These are phyloP conservation scores for Metschnikowia rubicola DNA, from an alignment of 805 yeast species.

Conservation along the genomic window DNA sequence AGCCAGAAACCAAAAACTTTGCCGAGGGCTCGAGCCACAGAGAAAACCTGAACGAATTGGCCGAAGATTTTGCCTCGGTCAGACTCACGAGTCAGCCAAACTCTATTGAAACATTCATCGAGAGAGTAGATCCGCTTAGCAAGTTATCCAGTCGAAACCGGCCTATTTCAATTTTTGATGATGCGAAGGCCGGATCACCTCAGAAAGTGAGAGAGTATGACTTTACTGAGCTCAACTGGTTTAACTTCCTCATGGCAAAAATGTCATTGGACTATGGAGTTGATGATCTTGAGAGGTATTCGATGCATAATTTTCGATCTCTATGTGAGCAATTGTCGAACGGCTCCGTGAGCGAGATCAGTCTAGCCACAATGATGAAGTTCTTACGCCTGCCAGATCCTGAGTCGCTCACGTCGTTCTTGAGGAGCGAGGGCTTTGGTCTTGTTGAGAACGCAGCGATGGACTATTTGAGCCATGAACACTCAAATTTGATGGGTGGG, in stretches of 20 bases:
- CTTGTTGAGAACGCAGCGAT: constrained; percentile 20
- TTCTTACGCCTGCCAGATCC: constrained; percentile 17
- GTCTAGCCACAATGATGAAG: constrained; percentile 17
- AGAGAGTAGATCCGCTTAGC: constrained; percentile 41
- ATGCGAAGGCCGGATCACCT: constrained; percentile 34
- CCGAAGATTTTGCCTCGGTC: constrained; percentile 19
- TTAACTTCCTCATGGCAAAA: constrained; percentile 35
- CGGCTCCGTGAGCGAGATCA: constrained; percentile 7
- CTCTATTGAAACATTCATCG: constrained; percentile 34
- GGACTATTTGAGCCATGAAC: constrained; percentile 15
- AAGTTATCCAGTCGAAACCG: constrained; percentile 31
- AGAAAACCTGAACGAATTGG: constrained; percentile 11
- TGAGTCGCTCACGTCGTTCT: constrained; percentile 17
- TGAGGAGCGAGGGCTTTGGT: constrained; percentile 14
- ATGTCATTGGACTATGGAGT: constrained; percentile 13
- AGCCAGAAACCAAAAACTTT: background rate
- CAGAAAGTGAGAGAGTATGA: constrained; percentile 31
- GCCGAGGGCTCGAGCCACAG: background rate
- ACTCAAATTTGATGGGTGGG: constrained; percentile 24
- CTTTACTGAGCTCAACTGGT: constrained; percentile 36
- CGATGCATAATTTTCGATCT: constrained; percentile 15
- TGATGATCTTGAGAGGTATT: constrained; percentile 13
- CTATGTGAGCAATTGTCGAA: constrained; percentile 15
- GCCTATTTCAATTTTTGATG: constrained; percentile 41
- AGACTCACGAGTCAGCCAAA: constrained; percentile 16